Evolutionary conservation across 345 rosid genomes (phyloP), one percentile per base, ranked within the genome.

Genomic region (Psidium guajava): DNA sequence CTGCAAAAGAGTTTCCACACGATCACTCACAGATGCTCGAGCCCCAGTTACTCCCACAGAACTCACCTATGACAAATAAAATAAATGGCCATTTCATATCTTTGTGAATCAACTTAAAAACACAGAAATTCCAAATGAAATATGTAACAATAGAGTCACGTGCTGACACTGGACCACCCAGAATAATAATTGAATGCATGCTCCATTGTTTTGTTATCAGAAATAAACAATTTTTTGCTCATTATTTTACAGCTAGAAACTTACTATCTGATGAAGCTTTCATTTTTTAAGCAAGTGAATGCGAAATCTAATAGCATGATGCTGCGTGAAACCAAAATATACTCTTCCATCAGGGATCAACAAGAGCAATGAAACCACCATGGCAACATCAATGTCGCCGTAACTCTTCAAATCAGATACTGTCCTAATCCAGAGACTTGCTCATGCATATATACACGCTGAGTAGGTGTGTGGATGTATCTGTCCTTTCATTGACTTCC

Each of bases 11-110:
- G 90, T 86, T 84, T 91, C 93, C 87, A 96, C 99, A 84, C 90
- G 83, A 53, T 82, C 89, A 51, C 93, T 97, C 25, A 97, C 93
- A 83, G 97, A 93, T 74, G 92, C 90, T 86, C 99, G 97, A 1
- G 98, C 92, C 50, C 99, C 99, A 25, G 99, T 98, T 85, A 98
- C 99, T 83, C 99, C 99, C 25, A 91, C 40, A 32, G 99, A 91
- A 83, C 99, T 98, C 32, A 96, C 99, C 99, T 97, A 86, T 50
- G 52, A 89, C 13, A 25, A 83, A 42, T 15, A 18, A 42, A 82
- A 52, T 40, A 2, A 47, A 36, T 32, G 47, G 47, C 24, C 47
- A 32, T 32, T 44, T 36, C 77, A 69, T 69, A 44, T 64, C 77
- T 32, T 64, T 32, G 44, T 8, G 24, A 32, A 32, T 64, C 42